Percentiles rank a stretch among this genome's conserved stretches.
Evolutionary conservation across 1,284 basidiomycete genomes (phyloP).

Genomic region (Cryptococcus floricola): DNA sequence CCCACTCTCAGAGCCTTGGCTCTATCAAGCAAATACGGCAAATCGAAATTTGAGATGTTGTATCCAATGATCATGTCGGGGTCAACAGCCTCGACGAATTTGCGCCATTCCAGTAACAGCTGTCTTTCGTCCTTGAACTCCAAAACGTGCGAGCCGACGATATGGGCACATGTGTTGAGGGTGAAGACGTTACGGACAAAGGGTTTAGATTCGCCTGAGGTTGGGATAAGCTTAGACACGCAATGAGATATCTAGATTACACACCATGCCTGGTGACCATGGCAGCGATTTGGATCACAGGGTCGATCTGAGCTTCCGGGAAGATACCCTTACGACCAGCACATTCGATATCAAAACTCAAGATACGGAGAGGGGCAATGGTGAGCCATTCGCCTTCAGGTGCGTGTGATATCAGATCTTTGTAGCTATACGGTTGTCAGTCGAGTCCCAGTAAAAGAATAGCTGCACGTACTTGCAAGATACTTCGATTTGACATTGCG

Average conservation of each 20-base stretch:
- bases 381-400: constrained; percentile 87
- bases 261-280: constrained; percentile 93
- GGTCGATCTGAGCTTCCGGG: constrained; percentile 79
- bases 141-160: constrained; percentile 91
- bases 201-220: constrained; percentile 74
- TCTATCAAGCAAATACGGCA: constrained; percentile 87
- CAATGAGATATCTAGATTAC: constrained; percentile 8
- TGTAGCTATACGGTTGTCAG: constrained; percentile 56
- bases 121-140: constrained; percentile 70
- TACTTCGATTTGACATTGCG: constrained; percentile 82
- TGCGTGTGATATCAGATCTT: constrained; percentile 77
- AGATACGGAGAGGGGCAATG: constrained; percentile 81
- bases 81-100: constrained; percentile 81
- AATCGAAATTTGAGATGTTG: constrained; percentile 86
- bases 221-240: not conserved
- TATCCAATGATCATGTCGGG: constrained; percentile 93
- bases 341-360: constrained; percentile 97
- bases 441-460: not conserved
- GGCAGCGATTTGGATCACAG: constrained; percentile 94
- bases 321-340: constrained; percentile 94
- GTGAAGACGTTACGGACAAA: constrained; percentile 97
- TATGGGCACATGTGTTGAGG: constrained; percentile 83
- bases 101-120: constrained; percentile 72
- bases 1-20: constrained; percentile 70
- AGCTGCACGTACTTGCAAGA: constrained; percentile 59